Evolutionary conservation across 2,329 filamentous ascomycete genomes (phyloP), one percentile per base, ranked within the genome.

Genomic region (Penicillium sp.): DNA sequence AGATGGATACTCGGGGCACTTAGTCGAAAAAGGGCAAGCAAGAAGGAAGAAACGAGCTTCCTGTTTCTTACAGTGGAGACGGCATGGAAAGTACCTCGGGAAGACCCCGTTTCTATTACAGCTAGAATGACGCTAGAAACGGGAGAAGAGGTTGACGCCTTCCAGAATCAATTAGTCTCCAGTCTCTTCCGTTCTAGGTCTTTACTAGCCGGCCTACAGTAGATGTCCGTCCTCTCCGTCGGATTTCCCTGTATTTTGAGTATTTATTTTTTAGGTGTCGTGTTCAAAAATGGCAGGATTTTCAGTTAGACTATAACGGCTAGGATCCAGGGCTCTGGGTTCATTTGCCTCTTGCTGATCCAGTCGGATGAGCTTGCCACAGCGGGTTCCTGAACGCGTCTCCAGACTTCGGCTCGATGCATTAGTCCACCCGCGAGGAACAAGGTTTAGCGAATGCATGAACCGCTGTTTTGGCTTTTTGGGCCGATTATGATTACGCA

Each of bases 51-150:
- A 35, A 57, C 55, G 47, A 64, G 61, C 64, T 65, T 65, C 64
- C 62, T 57, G 52, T 63, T 64, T 27, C 63, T 55, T 49, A 45
- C 53, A 45, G 61, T 64, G 61, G 58, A 56, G 43, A 55, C 51
- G 21, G 42, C 50, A 43, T 56, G 56, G 56, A 55, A 29, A 21
- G 19, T 31, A 59, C 52, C 51, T 61, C 58, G 61, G 59, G 57
- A 59, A 59, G 58, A 55, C 58, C 54, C 59, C 57, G 59, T 65
- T 56, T 62, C 56, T 43, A 54, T 60, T 64, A 64, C 63, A 58
- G 59, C 65, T 67, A 67, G 63, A 68, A 66, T 33, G 39, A 52
- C 63, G 62, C 65, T 68, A 68, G 66, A 68, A 67, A 65, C 55
- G 57, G 62, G 55, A 59, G 59, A 60, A 33, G 44, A 39, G 14